Evolutionary conservation across 371 early-diverging fungal species (phyloP).

Genomic region (Rhizopus sp.): DNA sequence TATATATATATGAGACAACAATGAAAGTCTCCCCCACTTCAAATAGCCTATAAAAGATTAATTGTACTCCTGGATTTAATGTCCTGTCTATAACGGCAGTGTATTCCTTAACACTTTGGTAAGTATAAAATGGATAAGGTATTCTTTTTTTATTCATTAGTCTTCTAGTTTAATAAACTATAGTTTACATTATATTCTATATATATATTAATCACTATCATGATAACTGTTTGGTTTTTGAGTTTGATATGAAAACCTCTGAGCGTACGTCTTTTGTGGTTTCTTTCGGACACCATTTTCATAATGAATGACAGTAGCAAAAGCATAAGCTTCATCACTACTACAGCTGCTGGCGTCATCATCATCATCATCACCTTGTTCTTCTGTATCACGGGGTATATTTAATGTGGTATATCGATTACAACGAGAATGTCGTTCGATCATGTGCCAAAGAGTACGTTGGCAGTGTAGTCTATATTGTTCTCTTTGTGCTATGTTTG

Average conservation of each 20-base stretch:
- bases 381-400: too few species aligned
- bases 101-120: neutral
- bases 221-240: slow-evolving; percentile 25
- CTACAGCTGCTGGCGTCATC: slow-evolving; percentile 11
- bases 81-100: too few species aligned
- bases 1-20: too few species aligned
- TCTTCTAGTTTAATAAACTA: neutral
- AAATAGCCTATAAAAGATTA: too few species aligned
- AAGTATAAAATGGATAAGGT: neutral
- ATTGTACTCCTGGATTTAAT: too few species aligned
- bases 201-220: slow-evolving; percentile 13
- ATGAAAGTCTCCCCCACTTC: too few species aligned
- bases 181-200: slow-evolving; percentile 1
- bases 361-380: neutral
- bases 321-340: slow-evolving; percentile 13
- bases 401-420: slow-evolving; percentile 9
- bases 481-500: neutral
- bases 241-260: slow-evolving; percentile 1
- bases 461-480: slow-evolving; percentile 14
- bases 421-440: slow-evolving; percentile 16
- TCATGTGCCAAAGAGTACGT: slow-evolving; percentile 25
- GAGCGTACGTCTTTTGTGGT: slow-evolving; percentile 2
- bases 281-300: slow-evolving; percentile 10
- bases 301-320: slow-evolving; percentile 22
- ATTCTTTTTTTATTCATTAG: neutral